Evolutionary conservation across 78 protist genomes (phyloP), one percentile per base, ranked within the genome.

Genomic region (Dictyostelium citrinum): DNA sequence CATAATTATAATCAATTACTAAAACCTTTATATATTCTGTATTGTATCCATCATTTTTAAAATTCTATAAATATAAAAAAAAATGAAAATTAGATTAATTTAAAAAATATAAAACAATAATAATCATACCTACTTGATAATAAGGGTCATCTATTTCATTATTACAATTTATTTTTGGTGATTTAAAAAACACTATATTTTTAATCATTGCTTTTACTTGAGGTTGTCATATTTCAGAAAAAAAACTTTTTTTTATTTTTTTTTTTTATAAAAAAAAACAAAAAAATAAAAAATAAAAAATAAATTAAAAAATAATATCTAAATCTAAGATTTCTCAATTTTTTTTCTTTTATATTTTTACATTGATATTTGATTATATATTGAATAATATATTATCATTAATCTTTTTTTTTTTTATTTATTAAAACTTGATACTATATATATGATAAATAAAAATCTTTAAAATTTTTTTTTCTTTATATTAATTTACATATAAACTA

Each of bases 151-250:
- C 81, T 8, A 33, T 33, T 71, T 33, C 49, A 33, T 71, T 27
- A 12, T 75, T 37, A 0, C 4, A 3, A 70, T 70, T 70, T 70
- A 4, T 17, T 5, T 45, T 77, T n/a, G 31, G n/a, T 46, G 82
- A 77, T 46, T 77, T 77, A 77, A 77, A 45, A 45, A 77, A 77
- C 17, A 77, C 55, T n/a, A 77, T 77, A 37, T 45, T 76, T 43
- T 76, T 74, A 60, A 9, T 29, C 20, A 11, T 67, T 27, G 17
- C 0, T 9, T 60, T 60, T 9, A 49, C 17, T 49, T 49, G 60
- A 2, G 60, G 22, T 0, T 49, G 1, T 49, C 60, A 49, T 49
- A 8, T 16, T 22, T 1, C 0, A 49, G 16, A 49, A 49, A 4
- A 16, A 10, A 49, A 49, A 49, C 60, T 16, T 49, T 49, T 49